Evolutionary conservation across 495 filamentous ascomycete genomes (phyloP).

Genomic region (Corynascus novoguineensis): DNA sequence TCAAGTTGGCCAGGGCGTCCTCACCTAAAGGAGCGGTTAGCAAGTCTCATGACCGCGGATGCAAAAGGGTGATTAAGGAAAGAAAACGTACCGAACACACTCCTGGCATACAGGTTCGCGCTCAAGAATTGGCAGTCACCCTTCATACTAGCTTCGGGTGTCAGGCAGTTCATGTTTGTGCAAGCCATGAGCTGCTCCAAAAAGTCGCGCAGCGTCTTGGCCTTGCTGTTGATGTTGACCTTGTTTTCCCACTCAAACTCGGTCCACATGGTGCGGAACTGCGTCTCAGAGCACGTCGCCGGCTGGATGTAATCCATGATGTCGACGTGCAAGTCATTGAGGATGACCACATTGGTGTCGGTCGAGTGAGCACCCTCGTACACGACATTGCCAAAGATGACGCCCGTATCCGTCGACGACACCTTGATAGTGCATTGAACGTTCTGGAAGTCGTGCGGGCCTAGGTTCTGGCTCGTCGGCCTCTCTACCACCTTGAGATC

Average conservation of each 20-base stretch:
- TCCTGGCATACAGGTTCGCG: constrained; percentile 94
- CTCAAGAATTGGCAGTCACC: constrained; percentile 98
- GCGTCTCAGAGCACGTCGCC: constrained; percentile 91
- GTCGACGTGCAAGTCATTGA: constrained; percentile 98
- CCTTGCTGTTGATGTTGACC: constrained; percentile 98
- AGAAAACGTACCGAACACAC: constrained; percentile 87
- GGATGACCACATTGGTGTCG: constrained; percentile 94
- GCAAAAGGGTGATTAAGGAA: background rate
- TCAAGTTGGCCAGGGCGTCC: constrained; percentile 96
- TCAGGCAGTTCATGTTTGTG: constrained; percentile 98
- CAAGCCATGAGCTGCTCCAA: constrained; percentile 91
- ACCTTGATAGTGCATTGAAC: constrained; percentile 99
- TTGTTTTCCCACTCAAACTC: constrained; percentile 99
- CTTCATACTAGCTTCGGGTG: constrained; percentile 91
- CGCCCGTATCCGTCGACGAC: constrained; percentile 94
- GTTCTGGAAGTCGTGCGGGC: constrained; percentile 92
- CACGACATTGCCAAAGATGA: constrained; percentile 98
- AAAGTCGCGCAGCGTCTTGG: constrained; percentile 87
- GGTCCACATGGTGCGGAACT: constrained; percentile 99
- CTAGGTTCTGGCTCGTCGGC: constrained; percentile 91
- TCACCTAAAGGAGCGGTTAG: constrained; percentile 57
- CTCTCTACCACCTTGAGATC: constrained; percentile 98
- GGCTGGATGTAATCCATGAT: constrained; percentile 99
- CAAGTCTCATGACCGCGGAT: background rate
- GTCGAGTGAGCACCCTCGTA: constrained; percentile 95